These are phyloP conservation scores for Xerophyta viscosa DNA, from an alignment of 106 monocot species.

Conservation along the genomic window DNA sequence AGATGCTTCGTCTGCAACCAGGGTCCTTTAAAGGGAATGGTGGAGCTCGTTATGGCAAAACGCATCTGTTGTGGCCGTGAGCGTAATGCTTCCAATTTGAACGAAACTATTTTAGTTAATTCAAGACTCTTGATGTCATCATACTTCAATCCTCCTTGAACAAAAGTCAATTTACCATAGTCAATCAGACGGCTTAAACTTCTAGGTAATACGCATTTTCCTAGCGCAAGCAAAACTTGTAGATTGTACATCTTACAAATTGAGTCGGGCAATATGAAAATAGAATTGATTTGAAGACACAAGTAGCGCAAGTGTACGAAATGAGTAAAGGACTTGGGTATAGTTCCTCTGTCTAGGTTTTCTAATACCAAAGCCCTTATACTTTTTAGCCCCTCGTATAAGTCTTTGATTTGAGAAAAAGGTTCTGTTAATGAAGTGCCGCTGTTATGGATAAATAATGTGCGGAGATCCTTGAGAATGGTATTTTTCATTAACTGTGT, in stretches of 20 bases:
- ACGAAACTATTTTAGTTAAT: too few species aligned
- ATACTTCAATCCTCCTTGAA: too few species aligned
- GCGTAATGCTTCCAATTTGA: background rate
- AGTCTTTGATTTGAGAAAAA: background rate
- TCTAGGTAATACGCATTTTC: too few species aligned
- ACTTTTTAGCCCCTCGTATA: background rate
- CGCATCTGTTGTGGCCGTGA: background rate
- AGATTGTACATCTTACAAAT: background rate
- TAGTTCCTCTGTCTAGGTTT: background rate
- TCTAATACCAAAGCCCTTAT: background rate
- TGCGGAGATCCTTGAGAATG: background rate
- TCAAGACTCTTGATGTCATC: too few species aligned
- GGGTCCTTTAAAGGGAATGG: background rate
- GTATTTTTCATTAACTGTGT: background rate
- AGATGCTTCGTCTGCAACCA: background rate
- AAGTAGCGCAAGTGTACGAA: background rate
- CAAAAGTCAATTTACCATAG: too few species aligned
- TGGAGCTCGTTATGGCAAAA: background rate
- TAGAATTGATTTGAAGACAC: background rate
- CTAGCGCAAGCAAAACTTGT: background rate
- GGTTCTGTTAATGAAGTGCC: background rate
- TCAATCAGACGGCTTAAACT: too few species aligned
- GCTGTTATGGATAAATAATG: background rate
- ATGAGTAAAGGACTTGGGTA: background rate
- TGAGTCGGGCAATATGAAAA: background rate